Conservation (phyloP, 352 stramenopile genomes). For the Globisporangium viniferum region DNA sequence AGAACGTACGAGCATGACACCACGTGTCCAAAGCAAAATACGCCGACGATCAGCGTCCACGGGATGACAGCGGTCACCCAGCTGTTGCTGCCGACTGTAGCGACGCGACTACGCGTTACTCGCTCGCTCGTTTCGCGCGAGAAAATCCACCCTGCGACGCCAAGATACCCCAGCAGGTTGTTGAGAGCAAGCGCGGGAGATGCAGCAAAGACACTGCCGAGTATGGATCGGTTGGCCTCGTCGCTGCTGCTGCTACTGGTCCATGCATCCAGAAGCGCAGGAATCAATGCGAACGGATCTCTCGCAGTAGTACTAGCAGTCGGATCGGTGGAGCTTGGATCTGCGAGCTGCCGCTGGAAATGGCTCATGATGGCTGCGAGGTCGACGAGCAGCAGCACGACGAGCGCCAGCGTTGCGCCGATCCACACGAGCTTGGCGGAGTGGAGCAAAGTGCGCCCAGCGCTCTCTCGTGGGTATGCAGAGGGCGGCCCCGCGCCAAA, state of each 20-base stretch:
- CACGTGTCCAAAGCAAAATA: slow-evolving; percentile 56
- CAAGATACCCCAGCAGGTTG: slow-evolving; percentile 40
- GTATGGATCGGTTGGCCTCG: background rate
- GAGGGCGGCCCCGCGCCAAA: slow-evolving; percentile 22
- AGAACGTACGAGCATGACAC: slow-evolving; percentile 64
- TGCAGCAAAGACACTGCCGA: background rate
- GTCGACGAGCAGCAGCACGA: slow-evolving; percentile 61
- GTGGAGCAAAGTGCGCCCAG: background rate
- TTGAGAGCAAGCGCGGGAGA: slow-evolving; percentile 35
- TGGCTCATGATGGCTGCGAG: slow-evolving; percentile 40
- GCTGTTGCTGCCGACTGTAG: background rate
- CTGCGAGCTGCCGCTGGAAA: slow-evolving; percentile 13
- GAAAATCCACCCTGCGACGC: slow-evolving; percentile 58
- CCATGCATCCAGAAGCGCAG: slow-evolving; percentile 15
- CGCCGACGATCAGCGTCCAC: slow-evolving; percentile 17
- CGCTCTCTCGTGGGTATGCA: background rate
- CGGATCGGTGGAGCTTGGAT: background rate
- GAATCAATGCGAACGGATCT: slow-evolving; percentile 33
- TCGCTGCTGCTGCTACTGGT: background rate
- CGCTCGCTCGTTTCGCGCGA: slow-evolving; percentile 28
- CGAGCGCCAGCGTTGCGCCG: slow-evolving; percentile 27
- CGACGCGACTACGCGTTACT: background rate
- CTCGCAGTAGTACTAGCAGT: background rate
- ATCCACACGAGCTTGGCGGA: slow-evolving; percentile 46
- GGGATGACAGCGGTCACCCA: background rate